phyloP scores from a whole-genome alignment of 1,139 yeast genomes.

The Taphrina flavorubra region DNA sequence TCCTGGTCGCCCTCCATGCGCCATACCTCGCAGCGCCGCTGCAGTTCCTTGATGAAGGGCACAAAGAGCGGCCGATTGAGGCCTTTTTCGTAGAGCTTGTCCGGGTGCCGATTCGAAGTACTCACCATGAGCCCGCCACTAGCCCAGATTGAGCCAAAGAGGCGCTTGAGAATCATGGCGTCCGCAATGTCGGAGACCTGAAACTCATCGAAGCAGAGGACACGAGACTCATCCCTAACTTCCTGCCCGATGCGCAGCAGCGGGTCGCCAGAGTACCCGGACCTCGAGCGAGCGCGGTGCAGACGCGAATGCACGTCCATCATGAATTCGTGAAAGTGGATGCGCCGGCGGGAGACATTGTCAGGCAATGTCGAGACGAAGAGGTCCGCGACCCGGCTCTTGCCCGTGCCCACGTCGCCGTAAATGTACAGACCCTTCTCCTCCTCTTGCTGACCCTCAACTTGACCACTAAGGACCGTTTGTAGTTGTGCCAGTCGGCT shows the following conservation, averaged over 20 bases:
- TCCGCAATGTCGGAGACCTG: conserved; percentile 98
- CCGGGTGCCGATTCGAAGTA: conserved; percentile 94
- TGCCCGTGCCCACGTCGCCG: conserved; percentile 98
- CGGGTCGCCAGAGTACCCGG: conserved; percentile 70
- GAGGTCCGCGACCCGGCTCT: conserved; percentile 96
- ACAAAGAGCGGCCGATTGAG: conserved; percentile 87
- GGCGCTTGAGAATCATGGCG: conserved; percentile 87
- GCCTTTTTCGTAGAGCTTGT: conserved; percentile 89
- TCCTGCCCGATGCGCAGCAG: conserved; percentile 69
- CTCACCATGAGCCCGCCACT: conserved; percentile 91
- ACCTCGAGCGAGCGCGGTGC: conserved; percentile 69
- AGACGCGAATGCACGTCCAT: conserved; percentile 87
- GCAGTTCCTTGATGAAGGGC: conserved; percentile 85
- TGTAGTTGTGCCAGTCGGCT: conserved; percentile 20
- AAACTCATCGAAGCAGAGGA: conserved; percentile 85
- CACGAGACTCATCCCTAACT: conserved; percentile 53
- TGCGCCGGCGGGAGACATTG: conserved; percentile 65
- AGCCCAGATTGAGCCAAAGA: conserved; percentile 65
- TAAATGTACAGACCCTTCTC: conserved; percentile 79
- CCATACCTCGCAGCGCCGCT: conserved; percentile 74
- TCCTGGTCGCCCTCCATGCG: conserved; percentile 89
- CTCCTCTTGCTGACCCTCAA: conserved; percentile 10
- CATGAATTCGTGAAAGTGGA: conserved; percentile 97
- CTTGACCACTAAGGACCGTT: neutral
- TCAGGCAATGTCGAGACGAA: conserved; percentile 81